Evolutionary conservation across 2,329 filamentous ascomycete genomes (phyloP), one percentile per base, ranked within the genome.

Genomic region (Rosellinia necatrix): DNA sequence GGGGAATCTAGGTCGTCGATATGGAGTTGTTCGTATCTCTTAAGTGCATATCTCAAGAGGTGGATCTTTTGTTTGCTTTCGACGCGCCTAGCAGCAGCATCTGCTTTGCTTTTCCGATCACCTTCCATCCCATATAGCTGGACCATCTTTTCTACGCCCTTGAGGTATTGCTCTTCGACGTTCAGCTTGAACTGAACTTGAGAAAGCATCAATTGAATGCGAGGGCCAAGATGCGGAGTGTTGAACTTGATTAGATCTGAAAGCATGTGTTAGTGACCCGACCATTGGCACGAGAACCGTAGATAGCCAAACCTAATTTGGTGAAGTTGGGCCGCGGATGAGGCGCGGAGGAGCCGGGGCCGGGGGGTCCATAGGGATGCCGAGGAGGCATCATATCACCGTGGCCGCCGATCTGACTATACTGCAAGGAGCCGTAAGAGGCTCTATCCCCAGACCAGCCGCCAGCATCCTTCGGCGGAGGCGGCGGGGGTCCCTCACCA

Each of bases 31-130:
- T 97, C 93, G 68, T 99, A 99, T 82, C 93, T 83, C 76, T 96
- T 96, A 70, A 99, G 80, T 44, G 94, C 92, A 77, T 97, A 92
- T 76, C 96, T 96, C 63, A 99, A 79, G 61, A 99, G 82, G 67
- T 96, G 87, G 44, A 99, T 97, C 78, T 99, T 99, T 74, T 97
- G 93, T 73, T 92, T 96, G 76, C 93, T 97, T 76, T 99, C 94
- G 59, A 96, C 88, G 55, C 90, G 85, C 69, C 91, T 86, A 46
- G 88, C 90, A 66, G 96, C 92, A 37, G 94, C 94, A 74, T 99
- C 94, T 55, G 90, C 87, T 72, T 89, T 91, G 77, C 93, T 97
- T 80, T 96, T 97, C 66, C 92, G 87, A 71, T 99, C 94, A 25
- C 94, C 93, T 73, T 97, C 94, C 83, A 97, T 94, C 71, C 94